Percentiles rank a stretch among this genome's conserved stretches.
phyloP scores from a whole-genome alignment of 2,329 filamentous ascomycete species.

The Botrytis hyacinthi region DNA sequence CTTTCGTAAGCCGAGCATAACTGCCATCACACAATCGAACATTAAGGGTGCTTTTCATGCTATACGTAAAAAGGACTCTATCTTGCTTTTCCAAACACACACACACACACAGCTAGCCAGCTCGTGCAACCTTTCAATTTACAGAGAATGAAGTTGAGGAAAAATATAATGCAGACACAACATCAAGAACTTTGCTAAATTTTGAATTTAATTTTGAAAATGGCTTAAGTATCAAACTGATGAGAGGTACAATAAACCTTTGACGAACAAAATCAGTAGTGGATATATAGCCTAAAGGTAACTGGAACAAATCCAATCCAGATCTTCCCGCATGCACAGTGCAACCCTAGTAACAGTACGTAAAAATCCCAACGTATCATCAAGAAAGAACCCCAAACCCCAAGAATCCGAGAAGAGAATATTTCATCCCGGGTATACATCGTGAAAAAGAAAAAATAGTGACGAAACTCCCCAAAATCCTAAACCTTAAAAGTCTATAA shows the following conservation, averaged over 20 bases:
- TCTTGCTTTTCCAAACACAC: neutral
- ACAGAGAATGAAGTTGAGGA: neutral
- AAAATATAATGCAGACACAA: neutral
- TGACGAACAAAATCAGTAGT: neutral
- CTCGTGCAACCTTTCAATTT: neutral
- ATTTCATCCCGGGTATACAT: neutral
- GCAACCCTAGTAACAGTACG: neutral
- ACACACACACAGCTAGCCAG: neutral
- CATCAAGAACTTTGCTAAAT: neutral
- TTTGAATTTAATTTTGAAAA: neutral
- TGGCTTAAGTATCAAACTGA: neutral
- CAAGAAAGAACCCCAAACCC: neutral
- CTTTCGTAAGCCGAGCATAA: conserved; percentile 4
- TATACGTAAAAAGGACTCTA: neutral
- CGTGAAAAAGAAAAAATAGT: neutral
- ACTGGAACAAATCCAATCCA: conserved; percentile 1
- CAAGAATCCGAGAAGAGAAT: neutral
- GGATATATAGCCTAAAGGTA: conserved; percentile 2
- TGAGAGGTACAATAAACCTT: neutral
- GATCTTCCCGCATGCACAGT: conserved; percentile 5
- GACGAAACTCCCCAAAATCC: neutral
- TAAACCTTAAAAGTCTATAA: neutral
- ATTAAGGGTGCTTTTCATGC: neutral
- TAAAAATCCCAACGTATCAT: neutral
- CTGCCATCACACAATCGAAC: neutral